Percentiles rank a stretch among this genome's conserved stretches.
Conservation (phyloP, 208 protist species). For the Phytomonas francai region DNA sequence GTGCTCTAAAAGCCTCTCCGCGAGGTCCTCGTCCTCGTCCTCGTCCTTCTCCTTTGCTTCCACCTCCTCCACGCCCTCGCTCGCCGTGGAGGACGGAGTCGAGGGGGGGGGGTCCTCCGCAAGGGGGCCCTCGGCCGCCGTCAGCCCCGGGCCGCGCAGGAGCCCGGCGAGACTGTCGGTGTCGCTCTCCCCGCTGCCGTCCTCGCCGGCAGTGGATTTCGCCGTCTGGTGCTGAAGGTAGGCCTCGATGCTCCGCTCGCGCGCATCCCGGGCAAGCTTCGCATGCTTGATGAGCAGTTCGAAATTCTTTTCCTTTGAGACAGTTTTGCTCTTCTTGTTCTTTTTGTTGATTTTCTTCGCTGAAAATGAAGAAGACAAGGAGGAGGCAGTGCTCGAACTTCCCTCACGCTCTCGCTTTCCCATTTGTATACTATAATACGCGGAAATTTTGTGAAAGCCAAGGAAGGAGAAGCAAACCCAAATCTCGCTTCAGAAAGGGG, state of each 20-base stretch:
- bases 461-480: not conserved
- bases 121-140: no score
- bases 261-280: not conserved
- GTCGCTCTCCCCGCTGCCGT: no score
- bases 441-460: not conserved
- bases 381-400: conserved; percentile 6
- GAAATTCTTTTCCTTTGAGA: conserved; percentile 10
- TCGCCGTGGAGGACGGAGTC: no score
- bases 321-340: conserved; percentile 12
- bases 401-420: conserved; percentile 5
- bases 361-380: conserved; percentile 14
- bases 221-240: no score
- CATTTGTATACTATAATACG: not conserved
- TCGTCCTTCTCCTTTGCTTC: conserved; percentile 5
- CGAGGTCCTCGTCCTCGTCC: conserved; percentile 24
- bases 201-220: no score
- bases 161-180: no score
- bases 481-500: not conserved
- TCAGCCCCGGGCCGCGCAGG: no score
- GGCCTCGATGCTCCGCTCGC: no score
- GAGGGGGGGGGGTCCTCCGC: conserved; percentile 5
- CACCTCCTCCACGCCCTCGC: not conserved
- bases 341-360: conserved; percentile 4
- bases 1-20: conserved; percentile 37
- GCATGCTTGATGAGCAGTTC: not conserved